phyloP scores from a whole-genome alignment of 495 filamentous ascomycete genomes.

The Penicillium bovifimosum region DNA sequence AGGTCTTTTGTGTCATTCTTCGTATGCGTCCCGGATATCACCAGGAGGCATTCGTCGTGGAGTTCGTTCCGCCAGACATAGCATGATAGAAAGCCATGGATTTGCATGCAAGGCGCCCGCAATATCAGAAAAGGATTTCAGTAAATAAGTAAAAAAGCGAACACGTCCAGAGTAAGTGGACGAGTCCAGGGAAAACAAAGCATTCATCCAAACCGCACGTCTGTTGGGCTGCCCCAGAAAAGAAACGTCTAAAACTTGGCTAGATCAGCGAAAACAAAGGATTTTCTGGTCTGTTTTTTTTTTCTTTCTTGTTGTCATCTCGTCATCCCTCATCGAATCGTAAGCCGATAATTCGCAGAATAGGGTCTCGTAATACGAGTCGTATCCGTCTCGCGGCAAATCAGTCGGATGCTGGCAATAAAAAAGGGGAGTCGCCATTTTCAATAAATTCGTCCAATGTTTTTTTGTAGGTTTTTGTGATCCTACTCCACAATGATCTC shows the following conservation, averaged over 20 bases:
- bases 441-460: constrained; percentile 26
- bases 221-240: constrained; percentile 46
- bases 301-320: constrained; percentile 45
- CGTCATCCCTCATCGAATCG: constrained; percentile 55
- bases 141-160: constrained; percentile 15
- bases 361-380: constrained; percentile 46
- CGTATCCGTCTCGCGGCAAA: constrained; percentile 45
- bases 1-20: constrained; percentile 34
- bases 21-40: constrained; percentile 31
- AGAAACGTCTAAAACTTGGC: constrained; percentile 45
- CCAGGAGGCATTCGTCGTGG: constrained; percentile 21
- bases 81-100: constrained; percentile 28
- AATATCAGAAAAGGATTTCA: constrained; percentile 21
- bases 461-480: constrained; percentile 1
- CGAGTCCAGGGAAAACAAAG: constrained; percentile 16
- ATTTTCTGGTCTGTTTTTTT: constrained; percentile 40
- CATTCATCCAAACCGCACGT: constrained; percentile 32
- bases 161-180: constrained; percentile 10
- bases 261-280: constrained; percentile 41
- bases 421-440: constrained; percentile 23
- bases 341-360: constrained; percentile 45
- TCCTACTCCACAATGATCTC: constrained; percentile 57
- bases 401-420: constrained; percentile 38
- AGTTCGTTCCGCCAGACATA: constrained; percentile 19
- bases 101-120: constrained; percentile 40